Base-by-base conservation (phyloP, 768 basidiomycete species). In the Termitomyces sp. region DNA sequence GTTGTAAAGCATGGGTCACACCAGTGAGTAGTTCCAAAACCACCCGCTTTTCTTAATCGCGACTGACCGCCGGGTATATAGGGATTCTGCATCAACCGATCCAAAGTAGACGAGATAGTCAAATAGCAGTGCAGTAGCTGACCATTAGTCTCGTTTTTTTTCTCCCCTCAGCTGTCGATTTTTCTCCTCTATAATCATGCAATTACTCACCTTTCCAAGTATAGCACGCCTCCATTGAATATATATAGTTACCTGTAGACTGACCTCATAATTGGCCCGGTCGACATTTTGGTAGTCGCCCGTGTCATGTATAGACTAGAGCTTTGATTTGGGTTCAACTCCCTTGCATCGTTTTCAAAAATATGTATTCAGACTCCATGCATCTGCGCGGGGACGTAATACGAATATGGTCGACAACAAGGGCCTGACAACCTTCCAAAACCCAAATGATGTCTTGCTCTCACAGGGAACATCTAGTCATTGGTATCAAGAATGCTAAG, bases 1-100 rank as follows among this genome's bases (percentile, higher is more conserved):
- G 91, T 23, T 98, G 94, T 66, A 89, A 87, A 63, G 84, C 86
- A 65, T 98, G 94, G 94, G 90, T 96, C 27, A 87, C 86, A 9
- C 94, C 94, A 43, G 94, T 94, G 62, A 66, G 88, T 73, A 45
- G 19, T 61, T 61, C 45, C 21, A 39, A 59, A 28, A 8, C 2
- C 5, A 16, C 19, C 12, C 3, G 3, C 34, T 40, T 19, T 3
- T n/a, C 32, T 45, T 27, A 23, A 23, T 34, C 14, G 30, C 21
- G 19, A 45, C 54, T 47, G 34, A 52, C 11, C n/a, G 27, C 12
- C 11, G 43, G 12, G 16, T 44, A 42, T 44, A 42, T 28, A 83
- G 82, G 84, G 82, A 4, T 85, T 86, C 64, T 86, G 85, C 62
- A 83, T 86, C 57, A 81, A 77, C 62, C 74, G 83, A n/a, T 82